A percentile compares a stretch with the other conserved stretches of the same genome.
phyloP scores from a whole-genome alignment of 2,329 filamentous ascomycete genomes.

The Diplodia mutila region DNA sequence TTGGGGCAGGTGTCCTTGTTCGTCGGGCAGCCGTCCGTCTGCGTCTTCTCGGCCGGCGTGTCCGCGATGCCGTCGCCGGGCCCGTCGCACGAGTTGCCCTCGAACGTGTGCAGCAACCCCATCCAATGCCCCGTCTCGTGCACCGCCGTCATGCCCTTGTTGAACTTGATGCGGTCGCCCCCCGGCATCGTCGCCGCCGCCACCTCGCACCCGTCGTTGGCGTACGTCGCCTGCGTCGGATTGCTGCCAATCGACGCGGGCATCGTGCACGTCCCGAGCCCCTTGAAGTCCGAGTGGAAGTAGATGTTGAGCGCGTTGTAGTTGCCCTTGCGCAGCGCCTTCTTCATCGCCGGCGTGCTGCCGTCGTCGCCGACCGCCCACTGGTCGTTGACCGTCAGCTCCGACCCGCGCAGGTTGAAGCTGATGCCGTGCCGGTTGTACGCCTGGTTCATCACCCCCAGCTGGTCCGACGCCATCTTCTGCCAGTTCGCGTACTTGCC shows the following conservation, averaged over 20 bases:
- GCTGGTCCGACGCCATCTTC: conserved; percentile 45
- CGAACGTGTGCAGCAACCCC: conserved; percentile 52
- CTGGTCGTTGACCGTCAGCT: conserved; percentile 56
- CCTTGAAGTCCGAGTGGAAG: conserved; percentile 59
- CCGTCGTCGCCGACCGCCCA: conserved; percentile 57
- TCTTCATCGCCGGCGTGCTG: conserved; percentile 56
- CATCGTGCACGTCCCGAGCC: conserved; percentile 61
- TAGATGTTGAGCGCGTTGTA: conserved; percentile 63
- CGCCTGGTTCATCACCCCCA: conserved; percentile 45
- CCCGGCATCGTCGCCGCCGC: conserved; percentile 61
- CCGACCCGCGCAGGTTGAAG: conserved; percentile 55
- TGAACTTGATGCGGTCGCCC: conserved; percentile 54
- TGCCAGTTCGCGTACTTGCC: conserved; percentile 42
- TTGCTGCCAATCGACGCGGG: conserved; percentile 47
- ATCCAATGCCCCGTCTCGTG: conserved; percentile 56
- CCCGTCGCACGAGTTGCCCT: conserved; percentile 50
- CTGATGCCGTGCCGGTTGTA: conserved; percentile 56
- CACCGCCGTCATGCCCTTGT: conserved; percentile 51
- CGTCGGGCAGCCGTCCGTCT: conserved; percentile 60
- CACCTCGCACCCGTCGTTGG: conserved; percentile 61
- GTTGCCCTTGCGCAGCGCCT: conserved; percentile 55
- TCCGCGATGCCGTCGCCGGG: conserved; percentile 51
- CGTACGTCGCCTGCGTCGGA: conserved; percentile 48
- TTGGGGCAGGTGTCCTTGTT: conserved; percentile 56
- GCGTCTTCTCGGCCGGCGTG: conserved; percentile 46